Evolutionary conservation across 345 rosid species (phyloP).

Genomic region (Crucihimalaya himalaica): DNA sequence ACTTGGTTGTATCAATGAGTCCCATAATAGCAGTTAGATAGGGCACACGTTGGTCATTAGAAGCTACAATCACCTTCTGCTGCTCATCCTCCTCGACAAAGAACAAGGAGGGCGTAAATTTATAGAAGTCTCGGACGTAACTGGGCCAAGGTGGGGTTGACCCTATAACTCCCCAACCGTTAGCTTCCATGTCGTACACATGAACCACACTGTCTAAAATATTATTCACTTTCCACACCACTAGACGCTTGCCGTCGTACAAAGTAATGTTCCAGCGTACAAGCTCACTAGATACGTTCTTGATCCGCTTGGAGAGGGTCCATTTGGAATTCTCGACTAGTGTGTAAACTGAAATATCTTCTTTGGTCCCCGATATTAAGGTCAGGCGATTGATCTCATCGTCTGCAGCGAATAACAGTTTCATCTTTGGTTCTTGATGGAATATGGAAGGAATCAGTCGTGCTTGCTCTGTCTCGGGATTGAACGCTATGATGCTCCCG

Average conservation of each 20-base stretch:
- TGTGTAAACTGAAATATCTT: neutral
- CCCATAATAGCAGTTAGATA: neutral
- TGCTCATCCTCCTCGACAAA: neutral
- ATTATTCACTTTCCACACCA: no score
- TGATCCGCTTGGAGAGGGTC: neutral
- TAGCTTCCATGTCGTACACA: neutral
- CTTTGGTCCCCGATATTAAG: neutral
- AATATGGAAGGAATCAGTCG: neutral
- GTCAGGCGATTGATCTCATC: neutral
- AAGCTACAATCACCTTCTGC: neutral
- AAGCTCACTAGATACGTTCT: neutral
- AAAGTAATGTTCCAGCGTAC: neutral
- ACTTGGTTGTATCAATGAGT: neutral
- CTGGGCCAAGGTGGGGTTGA: neutral
- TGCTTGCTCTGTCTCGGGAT: neutral
- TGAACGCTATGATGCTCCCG: conserved; percentile 18
- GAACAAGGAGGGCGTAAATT: neutral
- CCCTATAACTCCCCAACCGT: neutral
- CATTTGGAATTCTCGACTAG: neutral
- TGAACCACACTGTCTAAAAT: no score
- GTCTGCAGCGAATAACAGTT: neutral
- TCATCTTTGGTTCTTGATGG: neutral
- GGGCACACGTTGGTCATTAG: neutral
- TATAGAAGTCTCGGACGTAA: neutral
- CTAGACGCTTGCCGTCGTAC: conserved; percentile 7